phyloP scores from a whole-genome alignment of 73 alveolate genomes.

The Paramecium primaurelia region DNA sequence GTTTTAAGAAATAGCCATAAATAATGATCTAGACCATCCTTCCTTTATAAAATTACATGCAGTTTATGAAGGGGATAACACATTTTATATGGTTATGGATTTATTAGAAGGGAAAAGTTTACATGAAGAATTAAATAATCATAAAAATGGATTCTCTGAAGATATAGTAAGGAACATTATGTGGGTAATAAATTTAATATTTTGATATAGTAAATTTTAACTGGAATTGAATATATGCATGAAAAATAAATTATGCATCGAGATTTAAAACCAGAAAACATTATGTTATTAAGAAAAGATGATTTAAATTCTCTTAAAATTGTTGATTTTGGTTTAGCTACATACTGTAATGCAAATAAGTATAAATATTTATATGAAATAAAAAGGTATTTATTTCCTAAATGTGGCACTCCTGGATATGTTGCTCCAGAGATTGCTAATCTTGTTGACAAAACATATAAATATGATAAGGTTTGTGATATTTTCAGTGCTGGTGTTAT shows the following conservation, averaged over 20 bases:
- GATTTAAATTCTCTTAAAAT: constrained; percentile 48
- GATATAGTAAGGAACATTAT: constrained; percentile 48
- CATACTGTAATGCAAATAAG: constrained; percentile 46
- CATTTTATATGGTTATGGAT: constrained; percentile 62
- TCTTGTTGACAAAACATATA: background rate
- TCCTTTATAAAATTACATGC: constrained; percentile 54
- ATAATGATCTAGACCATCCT: constrained; percentile 52
- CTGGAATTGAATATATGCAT: constrained; percentile 56
- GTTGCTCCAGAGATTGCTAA: constrained; percentile 72
- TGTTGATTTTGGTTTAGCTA: constrained; percentile 62
- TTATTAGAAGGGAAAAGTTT: constrained; percentile 55
- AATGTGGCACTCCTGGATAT: constrained; percentile 76
- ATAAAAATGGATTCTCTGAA: constrained; percentile 55
- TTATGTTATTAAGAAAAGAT: constrained; percentile 28
- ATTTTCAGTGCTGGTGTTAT: constrained; percentile 36
- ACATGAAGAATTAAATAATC: constrained; percentile 61
- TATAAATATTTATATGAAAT: background rate
- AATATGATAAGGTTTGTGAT: constrained; percentile 23
- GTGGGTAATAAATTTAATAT: background rate
- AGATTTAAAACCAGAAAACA: constrained; percentile 63
- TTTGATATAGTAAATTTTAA: constrained; percentile 58
- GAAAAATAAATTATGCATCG: constrained; percentile 57
- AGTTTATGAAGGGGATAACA: constrained; percentile 62
- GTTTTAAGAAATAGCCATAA: constrained; percentile 44
- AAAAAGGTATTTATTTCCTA: constrained; percentile 22